A percentile compares a stretch with the other conserved stretches of the same genome.
Evolutionary conservation across 495 filamentous ascomycete species (phyloP).

Genomic region (Tuber magnatum): DNA sequence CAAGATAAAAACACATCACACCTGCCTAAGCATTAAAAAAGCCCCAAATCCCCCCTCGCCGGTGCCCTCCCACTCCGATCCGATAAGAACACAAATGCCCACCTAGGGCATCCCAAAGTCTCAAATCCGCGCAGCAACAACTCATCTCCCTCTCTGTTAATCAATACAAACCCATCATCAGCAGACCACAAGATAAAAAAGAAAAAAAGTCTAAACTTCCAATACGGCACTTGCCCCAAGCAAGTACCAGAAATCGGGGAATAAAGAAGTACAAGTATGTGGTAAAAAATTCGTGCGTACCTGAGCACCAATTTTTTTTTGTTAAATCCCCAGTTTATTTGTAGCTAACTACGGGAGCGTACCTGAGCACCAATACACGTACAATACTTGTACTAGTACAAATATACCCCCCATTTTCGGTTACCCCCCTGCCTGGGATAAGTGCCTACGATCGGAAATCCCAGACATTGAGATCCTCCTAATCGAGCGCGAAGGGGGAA

Average conservation of each 20-base stretch:
- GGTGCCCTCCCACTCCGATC: background rate
- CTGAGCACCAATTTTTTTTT: too few relatives aligned
- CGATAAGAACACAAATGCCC: background rate
- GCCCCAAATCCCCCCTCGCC: background rate
- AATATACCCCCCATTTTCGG: background rate
- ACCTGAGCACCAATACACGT: background rate
- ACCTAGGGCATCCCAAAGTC: background rate
- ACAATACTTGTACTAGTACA: background rate
- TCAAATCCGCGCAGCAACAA: background rate
- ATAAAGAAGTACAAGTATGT: background rate
- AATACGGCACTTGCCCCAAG: background rate
- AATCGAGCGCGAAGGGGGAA: background rate
- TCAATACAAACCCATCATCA: background rate
- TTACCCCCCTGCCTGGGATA: background rate
- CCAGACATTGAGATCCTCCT: background rate
- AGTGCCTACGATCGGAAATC: background rate
- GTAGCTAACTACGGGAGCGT: too few relatives aligned
- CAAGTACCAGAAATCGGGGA: background rate
- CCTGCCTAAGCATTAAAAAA: background rate
- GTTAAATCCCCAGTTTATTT: too few relatives aligned
- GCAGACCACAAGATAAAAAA: background rate
- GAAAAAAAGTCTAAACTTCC: background rate
- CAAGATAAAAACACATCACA: conserved; percentile 2
- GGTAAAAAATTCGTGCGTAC: background rate
- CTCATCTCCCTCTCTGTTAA: background rate